Evolutionary conservation across 2,329 filamentous ascomycete genomes (phyloP).

Genomic region (Fusarium floridanum): DNA sequence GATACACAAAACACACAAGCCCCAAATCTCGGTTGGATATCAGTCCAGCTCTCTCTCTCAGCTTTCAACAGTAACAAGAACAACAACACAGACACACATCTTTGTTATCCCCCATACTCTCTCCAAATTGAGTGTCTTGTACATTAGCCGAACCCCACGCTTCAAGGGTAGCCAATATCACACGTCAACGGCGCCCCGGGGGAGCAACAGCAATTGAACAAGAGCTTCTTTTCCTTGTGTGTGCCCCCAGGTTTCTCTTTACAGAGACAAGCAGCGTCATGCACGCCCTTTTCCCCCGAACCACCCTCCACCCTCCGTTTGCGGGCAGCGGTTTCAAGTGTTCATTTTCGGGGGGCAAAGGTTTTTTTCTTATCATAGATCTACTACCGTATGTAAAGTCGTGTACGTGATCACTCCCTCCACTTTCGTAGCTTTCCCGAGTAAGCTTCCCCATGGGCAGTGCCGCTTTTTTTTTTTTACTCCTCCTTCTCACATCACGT

Average conservation of each 20-base stretch:
- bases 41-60: neutral
- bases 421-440: conserved; percentile 14
- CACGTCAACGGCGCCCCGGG: conserved; percentile 38
- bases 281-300: neutral
- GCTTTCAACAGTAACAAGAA: neutral
- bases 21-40: conserved; percentile 30
- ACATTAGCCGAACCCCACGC: conserved; percentile 32
- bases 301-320: neutral
- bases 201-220: conserved; percentile 1
- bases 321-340: neutral
- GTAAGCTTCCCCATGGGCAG: conserved; percentile 11
- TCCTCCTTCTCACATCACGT: neutral
- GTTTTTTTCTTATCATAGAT: neutral
- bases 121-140: conserved; percentile 8
- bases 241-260: conserved; percentile 5
- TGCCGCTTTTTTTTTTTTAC: neutral
- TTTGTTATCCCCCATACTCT: conserved; percentile 8
- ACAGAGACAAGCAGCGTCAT: neutral
- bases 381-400: neutral
- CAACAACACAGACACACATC: neutral
- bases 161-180: conserved; percentile 28
- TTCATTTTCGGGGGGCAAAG: neutral
- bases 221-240: neutral
- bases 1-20: neutral
- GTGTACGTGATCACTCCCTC: neutral